Evolutionary conservation across 345 rosid genomes (phyloP).

Genomic region (Toxicodendron radicans): DNA sequence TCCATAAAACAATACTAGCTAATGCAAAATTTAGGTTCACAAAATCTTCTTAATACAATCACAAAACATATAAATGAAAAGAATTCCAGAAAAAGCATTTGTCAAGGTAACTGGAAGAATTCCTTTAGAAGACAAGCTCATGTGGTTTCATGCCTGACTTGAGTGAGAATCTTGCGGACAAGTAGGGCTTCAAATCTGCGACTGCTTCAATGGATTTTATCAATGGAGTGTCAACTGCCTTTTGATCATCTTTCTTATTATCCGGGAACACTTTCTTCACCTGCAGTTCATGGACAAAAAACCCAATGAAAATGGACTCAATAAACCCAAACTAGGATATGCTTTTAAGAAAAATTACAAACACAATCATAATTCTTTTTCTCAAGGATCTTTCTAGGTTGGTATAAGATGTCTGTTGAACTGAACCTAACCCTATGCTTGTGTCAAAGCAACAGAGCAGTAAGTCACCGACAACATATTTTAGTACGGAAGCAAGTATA

Average conservation of each 20-base stretch:
- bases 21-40: neutral
- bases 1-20: neutral
- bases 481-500: neutral
- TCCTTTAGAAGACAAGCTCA: constrained; percentile 67
- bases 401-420: neutral
- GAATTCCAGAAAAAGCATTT: neutral
- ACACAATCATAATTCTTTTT: too few relatives aligned
- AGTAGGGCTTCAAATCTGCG: constrained; percentile 66
- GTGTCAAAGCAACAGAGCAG: neutral
- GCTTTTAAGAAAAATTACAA: neutral
- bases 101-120: neutral
- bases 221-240: constrained; percentile 56
- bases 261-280: constrained; percentile 64
- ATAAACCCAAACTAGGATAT: neutral
- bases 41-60: neutral
- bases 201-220: constrained; percentile 66
- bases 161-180: constrained; percentile 74
- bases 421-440: neutral
- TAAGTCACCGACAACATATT: neutral
- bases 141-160: constrained; percentile 82
- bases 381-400: neutral
- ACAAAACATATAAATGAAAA: constrained; percentile 8
- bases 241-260: constrained; percentile 84
- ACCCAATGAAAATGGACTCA: neutral
- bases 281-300: constrained; percentile 29